Conservation (phyloP, 2,329 filamentous ascomycete species). For the Calonectria pauciramosa region DNA sequence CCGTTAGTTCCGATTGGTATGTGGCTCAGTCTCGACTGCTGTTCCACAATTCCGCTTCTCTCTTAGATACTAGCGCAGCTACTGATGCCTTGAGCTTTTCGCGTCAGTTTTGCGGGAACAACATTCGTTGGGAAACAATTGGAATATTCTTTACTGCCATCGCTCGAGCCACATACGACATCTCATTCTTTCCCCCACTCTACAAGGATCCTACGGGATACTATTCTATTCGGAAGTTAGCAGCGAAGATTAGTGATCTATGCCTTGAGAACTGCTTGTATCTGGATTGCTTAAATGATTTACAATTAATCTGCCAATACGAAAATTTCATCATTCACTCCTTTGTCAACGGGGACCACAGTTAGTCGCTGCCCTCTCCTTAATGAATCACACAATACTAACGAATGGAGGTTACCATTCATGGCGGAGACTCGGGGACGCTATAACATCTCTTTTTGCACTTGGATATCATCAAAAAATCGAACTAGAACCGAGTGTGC, state of each 20-base stretch:
- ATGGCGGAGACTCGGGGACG: conserved; percentile 61
- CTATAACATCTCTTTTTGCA: conserved; percentile 60
- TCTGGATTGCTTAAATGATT: conserved; percentile 55
- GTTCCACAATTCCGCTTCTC: conserved; percentile 19
- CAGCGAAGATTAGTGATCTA: conserved; percentile 35
- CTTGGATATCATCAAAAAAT: conserved; percentile 60
- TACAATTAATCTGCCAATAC: conserved; percentile 60
- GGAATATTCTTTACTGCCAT: conserved; percentile 42
- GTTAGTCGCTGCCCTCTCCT: conserved; percentile 42
- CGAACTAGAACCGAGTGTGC: conserved; percentile 38
- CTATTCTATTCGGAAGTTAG: conserved; percentile 29
- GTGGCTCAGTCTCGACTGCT: background rate
- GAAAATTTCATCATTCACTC: conserved; percentile 61
- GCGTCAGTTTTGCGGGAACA: conserved; percentile 29
- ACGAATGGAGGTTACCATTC: conserved; percentile 57
- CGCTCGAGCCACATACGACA: conserved; percentile 39
- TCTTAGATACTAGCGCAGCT: conserved; percentile 9
- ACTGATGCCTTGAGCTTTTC: conserved; percentile 14
- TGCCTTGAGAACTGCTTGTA: conserved; percentile 41
- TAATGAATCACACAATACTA: background rate
- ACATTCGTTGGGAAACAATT: conserved; percentile 42
- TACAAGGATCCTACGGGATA: conserved; percentile 31
- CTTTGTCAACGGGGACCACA: conserved; percentile 58
- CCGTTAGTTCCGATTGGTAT: background rate
- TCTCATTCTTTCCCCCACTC: conserved; percentile 16